Percentiles rank a stretch among this genome's conserved stretches.
Evolutionary conservation across 2,329 filamentous ascomycete genomes (phyloP).

Genomic region (Fusarium secorum): DNA sequence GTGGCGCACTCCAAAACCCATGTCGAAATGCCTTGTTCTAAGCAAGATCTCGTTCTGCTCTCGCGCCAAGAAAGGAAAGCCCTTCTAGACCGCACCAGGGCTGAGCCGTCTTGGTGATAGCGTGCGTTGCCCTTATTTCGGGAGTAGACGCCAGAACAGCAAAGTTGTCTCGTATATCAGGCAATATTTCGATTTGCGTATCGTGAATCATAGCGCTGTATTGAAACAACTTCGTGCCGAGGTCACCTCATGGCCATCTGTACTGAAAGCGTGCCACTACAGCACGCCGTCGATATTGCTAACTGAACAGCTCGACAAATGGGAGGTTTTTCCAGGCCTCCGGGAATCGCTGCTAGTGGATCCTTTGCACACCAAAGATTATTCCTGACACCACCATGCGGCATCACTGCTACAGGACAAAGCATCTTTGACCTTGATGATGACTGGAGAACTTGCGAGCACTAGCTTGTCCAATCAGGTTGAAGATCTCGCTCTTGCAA

Average conservation of each 20-base stretch:
- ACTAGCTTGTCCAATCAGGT: slow-evolving; percentile 20
- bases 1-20: slow-evolving; percentile 34
- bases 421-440: slow-evolving; percentile 18
- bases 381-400: slow-evolving; percentile 39
- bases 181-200: not conserved
- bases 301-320: slow-evolving; percentile 38
- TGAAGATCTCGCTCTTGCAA: not conserved
- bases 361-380: slow-evolving; percentile 42
- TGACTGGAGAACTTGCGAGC: slow-evolving; percentile 11
- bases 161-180: not conserved
- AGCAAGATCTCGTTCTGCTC: slow-evolving; percentile 33
- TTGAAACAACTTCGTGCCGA: slow-evolving; percentile 11
- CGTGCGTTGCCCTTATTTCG: slow-evolving; percentile 7
- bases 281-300: slow-evolving; percentile 38
- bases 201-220: slow-evolving; percentile 14
- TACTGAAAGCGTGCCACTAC: slow-evolving; percentile 36
- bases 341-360: slow-evolving; percentile 39
- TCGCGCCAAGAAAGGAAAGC: slow-evolving; percentile 18
- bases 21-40: slow-evolving; percentile 22
- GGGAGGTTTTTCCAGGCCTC: slow-evolving; percentile 43
- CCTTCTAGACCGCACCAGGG: slow-evolving; percentile 15
- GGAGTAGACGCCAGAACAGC: not conserved
- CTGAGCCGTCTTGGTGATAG: slow-evolving; percentile 26
- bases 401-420: slow-evolving; percentile 15
- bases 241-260: slow-evolving; percentile 33